Conservation (phyloP, 2,329 filamentous ascomycete genomes). For the Lecanicillium sp. region DNA sequence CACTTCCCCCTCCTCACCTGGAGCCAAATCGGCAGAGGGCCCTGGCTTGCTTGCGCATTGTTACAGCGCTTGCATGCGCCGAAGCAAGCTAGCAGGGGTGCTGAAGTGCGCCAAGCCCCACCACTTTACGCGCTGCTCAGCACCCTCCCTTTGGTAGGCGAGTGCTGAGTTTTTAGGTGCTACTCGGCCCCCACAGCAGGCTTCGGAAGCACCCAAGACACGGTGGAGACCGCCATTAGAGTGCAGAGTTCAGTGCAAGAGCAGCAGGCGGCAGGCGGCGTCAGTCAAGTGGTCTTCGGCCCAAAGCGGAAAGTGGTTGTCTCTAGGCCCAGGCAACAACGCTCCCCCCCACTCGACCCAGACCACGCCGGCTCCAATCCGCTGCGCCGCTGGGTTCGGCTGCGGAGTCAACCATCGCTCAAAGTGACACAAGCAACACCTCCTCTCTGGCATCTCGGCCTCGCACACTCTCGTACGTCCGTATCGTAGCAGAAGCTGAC, state of each 20-base stretch:
- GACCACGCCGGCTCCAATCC: not conserved
- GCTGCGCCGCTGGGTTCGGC: no score
- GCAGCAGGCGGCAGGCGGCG: no score
- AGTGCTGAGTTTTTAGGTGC: not conserved
- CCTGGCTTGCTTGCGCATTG: no score
- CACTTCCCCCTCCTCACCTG: constrained; percentile 2
- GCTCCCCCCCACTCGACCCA: constrained; percentile 15
- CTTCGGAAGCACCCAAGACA: no score
- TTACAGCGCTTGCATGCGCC: not conserved
- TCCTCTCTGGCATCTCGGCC: no score
- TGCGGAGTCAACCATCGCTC: no score
- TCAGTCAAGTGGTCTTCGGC: not conserved
- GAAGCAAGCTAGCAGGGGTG: not conserved
- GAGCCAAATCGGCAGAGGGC: not conserved
- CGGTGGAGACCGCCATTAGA: no score
- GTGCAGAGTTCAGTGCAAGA: no score
- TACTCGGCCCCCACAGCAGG: not conserved
- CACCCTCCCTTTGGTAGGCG: not conserved
- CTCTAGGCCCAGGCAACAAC: constrained; percentile 24
- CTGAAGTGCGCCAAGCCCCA: no score
- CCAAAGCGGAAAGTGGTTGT: constrained; percentile 7
- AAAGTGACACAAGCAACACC: no score
- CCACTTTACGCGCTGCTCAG: constrained; percentile 12
- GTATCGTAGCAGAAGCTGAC: no score
- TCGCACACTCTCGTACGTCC: no score